Conservation (phyloP, 2,329 filamentous ascomycete species). For the Phyllachora maydis region DNA sequence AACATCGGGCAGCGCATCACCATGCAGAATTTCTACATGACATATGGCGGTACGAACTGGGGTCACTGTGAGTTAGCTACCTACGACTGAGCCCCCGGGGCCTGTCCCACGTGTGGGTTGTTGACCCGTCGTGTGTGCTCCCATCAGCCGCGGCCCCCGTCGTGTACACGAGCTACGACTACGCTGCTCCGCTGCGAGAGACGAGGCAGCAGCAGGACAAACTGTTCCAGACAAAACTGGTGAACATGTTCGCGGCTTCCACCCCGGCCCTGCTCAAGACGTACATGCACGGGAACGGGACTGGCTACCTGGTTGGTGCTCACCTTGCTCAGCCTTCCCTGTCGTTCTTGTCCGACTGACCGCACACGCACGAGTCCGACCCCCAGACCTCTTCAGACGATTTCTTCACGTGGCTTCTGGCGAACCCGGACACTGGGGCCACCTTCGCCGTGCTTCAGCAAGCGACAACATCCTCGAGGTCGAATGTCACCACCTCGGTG, state of each 20-base stretch:
- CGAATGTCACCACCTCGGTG: slow-evolving; percentile 21
- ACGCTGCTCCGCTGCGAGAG: slow-evolving; percentile 27
- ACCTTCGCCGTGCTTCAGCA: slow-evolving; percentile 30
- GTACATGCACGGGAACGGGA: slow-evolving; percentile 32
- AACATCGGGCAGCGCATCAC: slow-evolving; percentile 28
- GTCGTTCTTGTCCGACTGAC: too few species aligned
- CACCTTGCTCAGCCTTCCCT: too few species aligned
- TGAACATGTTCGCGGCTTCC: slow-evolving; percentile 30
- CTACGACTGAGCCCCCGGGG: too few species aligned
- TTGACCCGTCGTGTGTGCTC: not conserved
- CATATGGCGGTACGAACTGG: slow-evolving; percentile 34
- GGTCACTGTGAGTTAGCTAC: slow-evolving; percentile 18
- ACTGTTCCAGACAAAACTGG: slow-evolving; percentile 29
- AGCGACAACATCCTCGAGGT: slow-evolving; percentile 18
- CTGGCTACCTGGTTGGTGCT: slow-evolving; percentile 16
- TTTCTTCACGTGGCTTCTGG: slow-evolving; percentile 30
- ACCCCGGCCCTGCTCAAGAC: slow-evolving; percentile 27
- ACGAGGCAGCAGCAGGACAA: slow-evolving; percentile 30
- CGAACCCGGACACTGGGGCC: slow-evolving; percentile 23
- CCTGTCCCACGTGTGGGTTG: too few species aligned
- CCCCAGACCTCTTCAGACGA: too few species aligned
- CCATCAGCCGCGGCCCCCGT: slow-evolving; percentile 18
- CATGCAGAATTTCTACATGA: slow-evolving; percentile 27
- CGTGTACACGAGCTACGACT: slow-evolving; percentile 24
- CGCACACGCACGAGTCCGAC: slow-evolving; percentile 8